Base-by-base conservation (phyloP, 805 yeast species). In the Diddensiella santjacobensis region DNA sequence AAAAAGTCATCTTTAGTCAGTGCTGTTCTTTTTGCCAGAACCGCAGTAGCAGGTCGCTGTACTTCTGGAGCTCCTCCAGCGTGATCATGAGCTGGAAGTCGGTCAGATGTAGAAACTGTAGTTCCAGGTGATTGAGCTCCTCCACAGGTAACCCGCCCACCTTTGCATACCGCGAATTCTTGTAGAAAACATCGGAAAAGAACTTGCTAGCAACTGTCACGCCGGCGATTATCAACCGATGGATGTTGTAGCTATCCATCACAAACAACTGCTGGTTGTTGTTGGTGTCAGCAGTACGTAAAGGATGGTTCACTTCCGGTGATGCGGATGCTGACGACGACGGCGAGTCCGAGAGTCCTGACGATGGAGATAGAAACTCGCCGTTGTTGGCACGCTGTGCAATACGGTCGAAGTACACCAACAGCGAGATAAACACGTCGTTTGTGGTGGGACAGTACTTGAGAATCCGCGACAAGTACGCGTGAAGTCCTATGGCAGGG, bases 381-480 rank as follows among this genome's bases (percentile, higher is more conserved):
- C 55, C 52, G 15, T 59, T 46, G 54, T 86, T 84, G 38, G 93
- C 88, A 53, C 87, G 76, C 61, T 87, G 87, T 17, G 96, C 93
- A 40, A 91, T 88, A 53, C 98, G 72, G 68, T 93, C 99, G 69
- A 93, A 89, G 66, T 93, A 93, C 24, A 93, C 97, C 58, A 93
- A 73, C 30, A 93, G 69, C 33, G 96, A 83, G 42, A 93, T 70
- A 66, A 90, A 93, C 29, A 93, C 98, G 64, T 93, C 98, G 67
- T 91, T 91, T 2, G 99, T 90, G n/a, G 93, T 93, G 0, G 99
- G 98, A 66, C 99, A 93, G 69, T 93, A 93, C 67, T 91, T 91
- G 64, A 91, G 78, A 23, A 93, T 91, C 62, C 99, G 80, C 38
- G 87, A 78, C 51, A 93, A 74, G 64, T 93, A 93, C 18, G 95